phyloP scores from a whole-genome alignment of 257 asterid genomes.

The Rauvolfia tetraphylla region DNA sequence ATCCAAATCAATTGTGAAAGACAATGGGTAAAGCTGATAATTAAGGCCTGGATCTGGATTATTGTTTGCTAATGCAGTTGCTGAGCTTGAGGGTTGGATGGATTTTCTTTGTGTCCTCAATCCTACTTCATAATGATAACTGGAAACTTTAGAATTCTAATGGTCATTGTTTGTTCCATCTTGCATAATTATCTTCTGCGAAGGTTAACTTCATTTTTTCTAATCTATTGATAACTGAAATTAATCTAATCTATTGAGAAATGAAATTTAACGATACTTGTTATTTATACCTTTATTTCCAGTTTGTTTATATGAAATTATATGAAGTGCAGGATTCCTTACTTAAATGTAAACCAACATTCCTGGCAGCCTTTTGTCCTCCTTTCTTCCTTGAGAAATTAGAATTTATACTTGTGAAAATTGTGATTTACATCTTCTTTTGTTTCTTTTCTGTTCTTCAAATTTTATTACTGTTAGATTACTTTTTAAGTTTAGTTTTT shows the following conservation, averaged over 20 bases:
- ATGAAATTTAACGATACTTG: not conserved
- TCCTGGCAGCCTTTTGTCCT: not conserved
- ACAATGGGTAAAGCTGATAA: not conserved
- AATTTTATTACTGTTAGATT: not conserved
- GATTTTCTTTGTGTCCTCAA: not conserved
- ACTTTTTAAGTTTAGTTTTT: constrained; percentile 5
- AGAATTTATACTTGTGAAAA: not conserved
- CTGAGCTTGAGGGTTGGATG: not conserved
- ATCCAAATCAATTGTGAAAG: not conserved
- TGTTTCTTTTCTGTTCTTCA: not conserved
- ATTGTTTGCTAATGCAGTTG: not conserved
- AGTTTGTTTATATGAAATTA: not conserved
- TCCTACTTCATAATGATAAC: not conserved
- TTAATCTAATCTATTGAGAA: not conserved
- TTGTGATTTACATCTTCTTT: not conserved
- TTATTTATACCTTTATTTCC: not conserved
- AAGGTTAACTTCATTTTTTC: too few relatives aligned
- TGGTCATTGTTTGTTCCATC: too few relatives aligned
- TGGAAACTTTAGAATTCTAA: too few relatives aligned
- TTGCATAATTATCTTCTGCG: too few relatives aligned
- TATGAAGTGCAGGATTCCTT: not conserved
- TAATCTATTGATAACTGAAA: not conserved
- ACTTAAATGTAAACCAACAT: not conserved
- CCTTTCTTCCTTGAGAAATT: not conserved
- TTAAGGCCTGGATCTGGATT: not conserved